Conservation (phyloP, 257 asterid genomes). For the Solanum phureja region DNA sequence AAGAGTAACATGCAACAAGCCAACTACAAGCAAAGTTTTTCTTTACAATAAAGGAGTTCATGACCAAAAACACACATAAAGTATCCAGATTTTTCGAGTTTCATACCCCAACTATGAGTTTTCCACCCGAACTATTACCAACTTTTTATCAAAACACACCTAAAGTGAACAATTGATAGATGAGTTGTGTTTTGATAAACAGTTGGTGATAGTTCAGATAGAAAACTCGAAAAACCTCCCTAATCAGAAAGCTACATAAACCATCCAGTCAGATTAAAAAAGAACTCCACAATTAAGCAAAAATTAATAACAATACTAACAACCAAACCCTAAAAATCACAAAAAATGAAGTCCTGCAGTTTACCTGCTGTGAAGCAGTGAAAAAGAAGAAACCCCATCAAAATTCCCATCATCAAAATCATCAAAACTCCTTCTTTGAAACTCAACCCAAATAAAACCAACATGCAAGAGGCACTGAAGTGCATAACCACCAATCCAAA, state of each 20-base stretch:
- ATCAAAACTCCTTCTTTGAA: slow-evolving; percentile 29
- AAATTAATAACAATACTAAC: neutral
- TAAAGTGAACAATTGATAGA: too few species aligned
- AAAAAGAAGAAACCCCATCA: slow-evolving; percentile 18
- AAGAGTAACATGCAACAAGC: neutral
- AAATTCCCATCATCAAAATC: slow-evolving; percentile 14
- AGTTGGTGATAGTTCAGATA: neutral
- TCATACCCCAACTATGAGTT: neutral
- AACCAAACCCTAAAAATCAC: neutral
- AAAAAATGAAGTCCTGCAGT: neutral
- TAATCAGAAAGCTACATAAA: neutral
- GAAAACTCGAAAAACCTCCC: neutral
- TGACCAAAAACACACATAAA: neutral
- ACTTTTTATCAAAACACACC: neutral
- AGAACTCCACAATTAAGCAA: neutral
- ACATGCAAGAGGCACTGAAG: slow-evolving; percentile 71
- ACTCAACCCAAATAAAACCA: slow-evolving; percentile 57
- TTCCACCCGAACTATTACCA: neutral
- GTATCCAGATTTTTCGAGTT: neutral
- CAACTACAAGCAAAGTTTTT: neutral
- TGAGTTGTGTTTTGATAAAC: too few species aligned
- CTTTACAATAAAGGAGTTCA: neutral
- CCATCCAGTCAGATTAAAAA: neutral
- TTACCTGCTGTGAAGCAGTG: slow-evolving; percentile 47
- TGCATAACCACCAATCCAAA: slow-evolving; percentile 82